Conservation (phyloP, 2,329 filamentous ascomycete species). For the Acephala macrosclerotiorum region DNA sequence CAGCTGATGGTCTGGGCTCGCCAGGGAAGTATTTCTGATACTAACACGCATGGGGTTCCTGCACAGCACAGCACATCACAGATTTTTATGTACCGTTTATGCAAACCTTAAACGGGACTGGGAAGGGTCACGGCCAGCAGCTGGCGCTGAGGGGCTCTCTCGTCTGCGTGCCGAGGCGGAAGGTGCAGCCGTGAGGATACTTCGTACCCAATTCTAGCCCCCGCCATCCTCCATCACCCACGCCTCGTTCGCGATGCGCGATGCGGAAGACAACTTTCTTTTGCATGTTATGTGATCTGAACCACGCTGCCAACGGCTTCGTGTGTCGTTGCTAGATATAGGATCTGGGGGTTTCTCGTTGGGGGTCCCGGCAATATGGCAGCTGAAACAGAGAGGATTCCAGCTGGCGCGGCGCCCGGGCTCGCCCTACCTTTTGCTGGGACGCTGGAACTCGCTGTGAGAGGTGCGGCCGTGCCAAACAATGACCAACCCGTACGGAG, state of each 20-base stretch:
- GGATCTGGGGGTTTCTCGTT: background rate
- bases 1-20: background rate
- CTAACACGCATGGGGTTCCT: background rate
- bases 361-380: background rate
- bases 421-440: constrained; percentile 4
- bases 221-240: background rate
- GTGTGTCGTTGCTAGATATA: background rate
- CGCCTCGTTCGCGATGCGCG: too few relatives aligned
- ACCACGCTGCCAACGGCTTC: background rate
- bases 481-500: background rate
- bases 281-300: background rate
- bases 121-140: background rate
- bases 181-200: background rate
- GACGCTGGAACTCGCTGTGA: constrained; percentile 8
- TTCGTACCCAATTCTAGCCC: background rate
- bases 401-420: background rate
- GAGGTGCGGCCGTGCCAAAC: background rate
- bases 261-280: background rate
- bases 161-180: background rate
- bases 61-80: constrained; percentile 4
- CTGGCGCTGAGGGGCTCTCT: background rate
- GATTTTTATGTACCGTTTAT: background rate
- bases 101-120: background rate
- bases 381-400: constrained; percentile 7
- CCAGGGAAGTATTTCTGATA: background rate